Evolutionary conservation across 768 basidiomycete species (phyloP).

Genomic region (Boletus rufocinnamomeus): DNA sequence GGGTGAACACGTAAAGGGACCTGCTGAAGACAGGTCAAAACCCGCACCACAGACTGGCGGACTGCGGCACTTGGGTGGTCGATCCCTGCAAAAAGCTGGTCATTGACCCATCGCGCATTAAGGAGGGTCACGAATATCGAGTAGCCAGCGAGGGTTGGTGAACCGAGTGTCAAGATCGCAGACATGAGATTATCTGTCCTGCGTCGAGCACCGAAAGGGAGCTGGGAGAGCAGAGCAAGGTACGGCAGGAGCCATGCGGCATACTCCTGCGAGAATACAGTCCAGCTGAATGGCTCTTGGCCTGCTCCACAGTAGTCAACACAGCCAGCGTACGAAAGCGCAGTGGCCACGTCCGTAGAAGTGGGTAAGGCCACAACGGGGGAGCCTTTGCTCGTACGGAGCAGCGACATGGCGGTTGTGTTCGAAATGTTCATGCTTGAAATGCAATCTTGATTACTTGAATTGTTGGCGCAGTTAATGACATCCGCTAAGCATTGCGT

Average conservation of each 20-base stretch:
- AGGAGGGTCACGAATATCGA: too few species aligned
- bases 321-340: constrained; percentile 14
- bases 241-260: constrained; percentile 50
- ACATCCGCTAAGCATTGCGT: too few species aligned
- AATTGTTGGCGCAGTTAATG: not conserved
- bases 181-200: too few species aligned
- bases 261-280: constrained; percentile 37
- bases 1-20: constrained; percentile 39
- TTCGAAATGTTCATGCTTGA: constrained; percentile 3
- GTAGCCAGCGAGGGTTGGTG: too few species aligned
- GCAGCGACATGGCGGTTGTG: constrained; percentile 14
- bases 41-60: too few species aligned
- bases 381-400: constrained; percentile 13
- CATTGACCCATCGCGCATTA: too few species aligned
- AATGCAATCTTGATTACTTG: constrained; percentile 2
- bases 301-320: constrained; percentile 8
- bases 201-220: constrained; percentile 48
- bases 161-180: too few species aligned
- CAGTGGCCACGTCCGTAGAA: constrained; percentile 4
- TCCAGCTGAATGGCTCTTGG: constrained; percentile 22
- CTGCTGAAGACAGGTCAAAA: constrained; percentile 13
- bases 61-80: too few species aligned
- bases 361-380: not conserved
- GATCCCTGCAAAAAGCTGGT: too few species aligned
- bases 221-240: constrained; percentile 49